Evolutionary conservation across 2,329 filamentous ascomycete genomes (phyloP).

Genomic region (Leptographium radiaticola): DNA sequence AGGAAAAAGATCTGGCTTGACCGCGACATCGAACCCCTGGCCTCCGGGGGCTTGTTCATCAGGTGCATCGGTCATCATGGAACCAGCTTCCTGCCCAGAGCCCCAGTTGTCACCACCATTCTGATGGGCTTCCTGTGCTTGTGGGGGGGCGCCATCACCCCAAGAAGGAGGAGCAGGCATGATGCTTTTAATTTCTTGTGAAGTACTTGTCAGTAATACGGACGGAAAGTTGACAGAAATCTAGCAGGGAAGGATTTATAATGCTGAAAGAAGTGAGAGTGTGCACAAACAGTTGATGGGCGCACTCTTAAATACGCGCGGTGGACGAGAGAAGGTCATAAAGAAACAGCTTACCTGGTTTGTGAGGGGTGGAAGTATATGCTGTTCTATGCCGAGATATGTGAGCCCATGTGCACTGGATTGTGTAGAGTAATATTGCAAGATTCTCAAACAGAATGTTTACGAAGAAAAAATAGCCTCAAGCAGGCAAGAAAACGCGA

Average conservation of each 20-base stretch:
- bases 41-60: neutral
- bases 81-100: neutral
- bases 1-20: slow-evolving; percentile 9
- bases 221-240: neutral
- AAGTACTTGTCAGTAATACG: neutral
- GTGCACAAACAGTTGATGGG: too few species aligned
- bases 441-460: too few species aligned
- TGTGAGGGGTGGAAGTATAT: too few species aligned
- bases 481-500: too few species aligned
- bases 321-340: too few species aligned
- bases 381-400: too few species aligned
- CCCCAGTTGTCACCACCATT: neutral
- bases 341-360: too few species aligned
- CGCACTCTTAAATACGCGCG: too few species aligned
- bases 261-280: neutral
- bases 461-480: too few species aligned
- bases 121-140: neutral
- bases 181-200: neutral
- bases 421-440: too few species aligned
- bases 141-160: neutral
- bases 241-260: neutral
- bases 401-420: too few species aligned
- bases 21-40: neutral
- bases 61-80: neutral
- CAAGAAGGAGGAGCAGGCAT: slow-evolving; percentile 1